These are phyloP conservation scores for Yamadazyma insecticola DNA, from an alignment of 805 yeast species.

Conservation along the genomic window DNA sequence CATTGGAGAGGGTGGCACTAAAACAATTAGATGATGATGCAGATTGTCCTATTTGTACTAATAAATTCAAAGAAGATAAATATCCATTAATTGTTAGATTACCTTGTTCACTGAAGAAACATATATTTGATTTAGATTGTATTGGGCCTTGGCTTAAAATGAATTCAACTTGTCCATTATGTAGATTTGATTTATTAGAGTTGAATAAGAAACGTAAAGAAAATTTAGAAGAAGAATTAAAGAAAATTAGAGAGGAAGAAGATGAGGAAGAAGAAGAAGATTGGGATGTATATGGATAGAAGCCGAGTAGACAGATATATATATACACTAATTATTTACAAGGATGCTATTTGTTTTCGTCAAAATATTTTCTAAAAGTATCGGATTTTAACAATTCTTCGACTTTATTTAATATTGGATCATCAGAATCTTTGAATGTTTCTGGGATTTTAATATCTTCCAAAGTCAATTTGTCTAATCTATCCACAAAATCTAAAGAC, in stretches of 20 bases:
- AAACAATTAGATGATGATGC: conserved; percentile 41
- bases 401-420: conserved; percentile 62
- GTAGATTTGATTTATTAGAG: conserved; percentile 66
- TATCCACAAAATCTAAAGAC: conserved; percentile 20
- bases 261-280: conserved; percentile 61
- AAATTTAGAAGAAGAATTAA: conserved; percentile 30
- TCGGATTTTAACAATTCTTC: conserved; percentile 67
- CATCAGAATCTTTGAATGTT: conserved; percentile 28
- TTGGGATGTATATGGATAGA: conserved; percentile 78
- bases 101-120: conserved; percentile 52
- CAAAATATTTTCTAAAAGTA: conserved; percentile 55
- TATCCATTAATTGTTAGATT: conserved; percentile 77
- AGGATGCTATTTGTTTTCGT: conserved; percentile 8
- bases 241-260: conserved; percentile 36
- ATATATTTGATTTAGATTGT: conserved; percentile 84
- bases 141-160: conserved; percentile 83
- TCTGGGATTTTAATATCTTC: conserved; percentile 27
- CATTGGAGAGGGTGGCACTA: conserved; percentile 61
- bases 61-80: conserved; percentile 62
- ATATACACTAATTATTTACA: conserved; percentile 2
- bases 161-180: conserved; percentile 78
- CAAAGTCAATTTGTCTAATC: conserved; percentile 22
- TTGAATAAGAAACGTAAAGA: conserved; percentile 23
- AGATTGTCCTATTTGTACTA: conserved; percentile 83
- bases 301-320: too few relatives aligned